phyloP scores from a whole-genome alignment of 148 eudicot species.

The Cornus kousa region DNA sequence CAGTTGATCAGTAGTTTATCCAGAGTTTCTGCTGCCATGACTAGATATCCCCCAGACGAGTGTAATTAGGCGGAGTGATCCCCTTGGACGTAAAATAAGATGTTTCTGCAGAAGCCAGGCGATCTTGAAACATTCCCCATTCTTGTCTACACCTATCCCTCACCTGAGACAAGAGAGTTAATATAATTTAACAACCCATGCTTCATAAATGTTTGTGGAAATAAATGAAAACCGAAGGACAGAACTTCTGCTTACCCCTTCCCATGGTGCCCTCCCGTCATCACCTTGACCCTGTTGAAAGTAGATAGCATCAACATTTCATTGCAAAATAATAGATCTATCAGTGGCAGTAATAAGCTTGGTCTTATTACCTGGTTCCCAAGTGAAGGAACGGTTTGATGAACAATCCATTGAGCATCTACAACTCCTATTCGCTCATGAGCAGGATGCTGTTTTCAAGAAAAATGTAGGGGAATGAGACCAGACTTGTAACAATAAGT shows the following conservation, averaged over 20 bases:
- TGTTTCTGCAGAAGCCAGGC: slow-evolving; percentile 56
- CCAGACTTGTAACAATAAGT: neutral
- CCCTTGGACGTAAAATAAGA: slow-evolving; percentile 52
- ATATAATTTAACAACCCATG: neutral
- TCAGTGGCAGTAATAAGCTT: neutral
- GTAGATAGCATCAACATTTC: neutral
- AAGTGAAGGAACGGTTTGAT: slow-evolving; percentile 78
- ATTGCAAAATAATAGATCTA: neutral
- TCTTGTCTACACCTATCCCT: slow-evolving; percentile 75
- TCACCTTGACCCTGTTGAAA: slow-evolving; percentile 55
- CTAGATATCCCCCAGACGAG: slow-evolving; percentile 15
- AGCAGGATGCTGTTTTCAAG: slow-evolving; percentile 49
- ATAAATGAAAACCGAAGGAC: neutral
- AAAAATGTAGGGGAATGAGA: neutral
- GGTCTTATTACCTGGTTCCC: slow-evolving; percentile 68
- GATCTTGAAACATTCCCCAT: slow-evolving; percentile 72
- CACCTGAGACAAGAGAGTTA: slow-evolving; percentile 32
- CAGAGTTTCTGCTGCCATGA: neutral
- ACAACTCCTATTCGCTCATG: slow-evolving; percentile 89
- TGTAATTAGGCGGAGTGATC: slow-evolving; percentile 33
- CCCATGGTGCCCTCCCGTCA: slow-evolving; percentile 71
- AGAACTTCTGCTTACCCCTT: slow-evolving; percentile 54
- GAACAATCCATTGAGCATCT: slow-evolving; percentile 84
- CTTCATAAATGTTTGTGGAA: too few species aligned
- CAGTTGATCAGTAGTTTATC: neutral